Base-by-base conservation (phyloP, 345 rosid genomes). In the Stellera chamaejasme region DNA sequence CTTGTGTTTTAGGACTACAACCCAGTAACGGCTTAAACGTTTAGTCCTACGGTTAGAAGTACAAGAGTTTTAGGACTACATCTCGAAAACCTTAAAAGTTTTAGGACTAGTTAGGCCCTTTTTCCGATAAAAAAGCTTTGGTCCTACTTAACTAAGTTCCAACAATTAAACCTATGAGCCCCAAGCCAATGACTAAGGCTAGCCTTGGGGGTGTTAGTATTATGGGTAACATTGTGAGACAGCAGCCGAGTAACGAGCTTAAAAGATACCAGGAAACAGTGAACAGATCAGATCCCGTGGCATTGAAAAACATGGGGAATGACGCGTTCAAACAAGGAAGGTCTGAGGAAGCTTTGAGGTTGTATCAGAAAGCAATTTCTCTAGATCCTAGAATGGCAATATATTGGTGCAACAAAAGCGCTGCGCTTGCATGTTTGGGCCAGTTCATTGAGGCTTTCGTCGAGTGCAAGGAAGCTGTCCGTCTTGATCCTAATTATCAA, bases 351-450 rank as follows among this genome's bases (percentile, higher is more conserved):
- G 98, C 98, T 26, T 71, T 92, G 68, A 77, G 58, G 50, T 72
- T 80, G 11, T 91, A 91, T 52, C 92, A 91, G 59, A 69, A 76
- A 48, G 95, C 98, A 5, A 82, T 91, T 57, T 67, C 79, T 43
- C 73, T 81, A 42, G 79, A 88, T 63, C 71, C 87, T 0, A 77
- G 74, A 23, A 86, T 81, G 68, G 82, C 98, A 26, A 74, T 81
- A 10, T 92, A 83, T 66, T 66, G 93, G 60, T 67, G 90, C 65
- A 92, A 92, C 55, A 83, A 72, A 70, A 71, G 95, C 8, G 96
- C 96, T n/a, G 90, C 96, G 61, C 69, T 92, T 83, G 79, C 82
- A 4, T 83, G 88, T 52, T 75, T 88, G 36, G 95, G 93, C 62
- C 84, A 84, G n/a, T 68, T 82, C 41, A 26, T 60, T 19, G 98